Base-by-base conservation (phyloP, 192 early-diverging fungal species). In the Phlyctochytrium arcticum region DNA sequence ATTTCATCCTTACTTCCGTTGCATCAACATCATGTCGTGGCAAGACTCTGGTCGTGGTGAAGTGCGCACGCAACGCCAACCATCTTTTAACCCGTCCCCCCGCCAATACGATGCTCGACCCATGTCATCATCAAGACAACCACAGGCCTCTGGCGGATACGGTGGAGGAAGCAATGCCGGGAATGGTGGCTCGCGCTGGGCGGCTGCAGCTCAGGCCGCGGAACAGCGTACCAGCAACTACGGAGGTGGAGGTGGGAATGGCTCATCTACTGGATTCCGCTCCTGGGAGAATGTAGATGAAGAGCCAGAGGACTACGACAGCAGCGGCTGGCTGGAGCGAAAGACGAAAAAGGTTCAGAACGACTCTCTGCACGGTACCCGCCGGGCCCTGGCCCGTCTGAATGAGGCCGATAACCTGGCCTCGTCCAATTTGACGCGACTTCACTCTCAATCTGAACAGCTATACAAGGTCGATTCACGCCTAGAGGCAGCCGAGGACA, bases 401-500 rank as follows among this genome's bases (percentile, higher is more conserved):
- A 30, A 71, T 15, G 75, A 73, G 24, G 50, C 78, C 26, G 71
- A 80, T 31, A 35, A 54, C 19, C 26, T 76, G 6, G 78, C 63
- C 10, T 36, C 35, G 19, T 27, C 60, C 32, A 69, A 58, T 33
- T 46, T 82, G 63, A 56, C 42, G 30, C 62, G 60, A 57, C 57
- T 82, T 19, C 66, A 72, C 60, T 7, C 48, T 24, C 80, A 82
- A 58, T 66, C 60, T 76, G 81, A 83, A 60, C 78, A 83, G 69
- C 69, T 83, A 6, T 62, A 79, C 60, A 57, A 69, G 30, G 69
- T 77, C 57, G 78, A 83, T 48, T 34, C 51, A n/a, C 68, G 72
- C 9, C 67, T 83, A 19, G 77, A 80, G 23, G 37, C 47, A 37
- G 75, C 80, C 31, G 59, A 69, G 12, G 15, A 49, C 47, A 69